Evolutionary conservation across 164 flowering plant species (phyloP).

Genomic region (Brasenia schreberi): DNA sequence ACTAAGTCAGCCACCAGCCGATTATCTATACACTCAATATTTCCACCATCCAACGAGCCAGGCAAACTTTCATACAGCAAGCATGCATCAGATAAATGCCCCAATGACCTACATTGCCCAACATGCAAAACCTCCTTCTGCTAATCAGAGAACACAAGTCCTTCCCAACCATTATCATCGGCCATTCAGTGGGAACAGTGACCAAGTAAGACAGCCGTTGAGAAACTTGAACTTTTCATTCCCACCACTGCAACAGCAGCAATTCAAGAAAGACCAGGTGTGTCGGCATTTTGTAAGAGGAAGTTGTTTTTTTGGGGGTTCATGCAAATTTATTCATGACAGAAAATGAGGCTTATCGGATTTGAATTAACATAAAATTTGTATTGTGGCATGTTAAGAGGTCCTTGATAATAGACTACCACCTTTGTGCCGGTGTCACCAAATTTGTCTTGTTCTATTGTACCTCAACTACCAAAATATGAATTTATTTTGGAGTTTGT

Average conservation of each 20-base stretch:
- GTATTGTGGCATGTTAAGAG: no score
- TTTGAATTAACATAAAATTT: no score
- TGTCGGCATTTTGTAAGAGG: constrained; percentile 42
- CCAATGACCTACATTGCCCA: not conserved
- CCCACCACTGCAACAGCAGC: constrained; percentile 2
- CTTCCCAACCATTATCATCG: not conserved
- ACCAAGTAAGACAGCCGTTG: constrained; percentile 12
- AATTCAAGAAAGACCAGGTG: not conserved
- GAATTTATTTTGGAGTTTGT: no score
- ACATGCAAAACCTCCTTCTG: not conserved
- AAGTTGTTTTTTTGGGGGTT: constrained; percentile 47
- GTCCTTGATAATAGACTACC: no score
- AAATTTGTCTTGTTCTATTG: no score
- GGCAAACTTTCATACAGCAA: not conserved
- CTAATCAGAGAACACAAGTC: not conserved
- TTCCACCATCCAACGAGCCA: not conserved
- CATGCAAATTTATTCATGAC: constrained; percentile 52
- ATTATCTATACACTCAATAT: not conserved
- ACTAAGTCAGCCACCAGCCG: not conserved
- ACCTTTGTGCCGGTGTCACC: no score
- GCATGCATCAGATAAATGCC: not conserved
- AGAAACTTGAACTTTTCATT: constrained; percentile 10
- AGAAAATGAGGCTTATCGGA: not conserved
- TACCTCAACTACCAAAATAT: no score
- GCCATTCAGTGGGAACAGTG: not conserved